A percentile compares a stretch with the other conserved stretches of the same genome.
Evolutionary conservation across 257 asterid genomes (phyloP).

Genomic region (Rauvolfia tetraphylla): DNA sequence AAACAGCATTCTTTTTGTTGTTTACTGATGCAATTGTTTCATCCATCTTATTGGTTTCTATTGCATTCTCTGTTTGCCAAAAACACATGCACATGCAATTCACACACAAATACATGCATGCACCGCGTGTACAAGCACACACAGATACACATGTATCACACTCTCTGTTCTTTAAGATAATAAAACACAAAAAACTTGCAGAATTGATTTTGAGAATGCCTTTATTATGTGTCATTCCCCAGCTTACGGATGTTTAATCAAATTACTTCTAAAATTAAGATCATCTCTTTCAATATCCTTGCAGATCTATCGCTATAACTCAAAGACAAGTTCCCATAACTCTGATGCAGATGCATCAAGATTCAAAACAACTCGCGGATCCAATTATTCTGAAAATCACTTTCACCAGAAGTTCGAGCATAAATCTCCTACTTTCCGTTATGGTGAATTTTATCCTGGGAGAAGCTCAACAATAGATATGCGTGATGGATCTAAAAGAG

Average conservation of each 20-base stretch:
- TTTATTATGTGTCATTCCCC: not conserved
- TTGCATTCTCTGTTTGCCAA: not conserved
- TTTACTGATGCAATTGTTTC: not conserved
- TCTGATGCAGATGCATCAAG: constrained; percentile 38
- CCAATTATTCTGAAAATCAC: constrained; percentile 43
- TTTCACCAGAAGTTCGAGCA: constrained; percentile 36
- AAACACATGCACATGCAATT: not conserved
- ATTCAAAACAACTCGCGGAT: constrained; percentile 30
- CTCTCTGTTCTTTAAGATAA: not conserved
- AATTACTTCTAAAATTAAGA: not conserved
- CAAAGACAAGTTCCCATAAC: constrained; percentile 37
- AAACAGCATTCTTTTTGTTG: not conserved
- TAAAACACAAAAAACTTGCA: too few species aligned
- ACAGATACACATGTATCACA: not conserved
- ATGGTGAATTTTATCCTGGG: constrained; percentile 38
- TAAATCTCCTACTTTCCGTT: constrained; percentile 31
- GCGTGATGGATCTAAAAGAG: constrained; percentile 40
- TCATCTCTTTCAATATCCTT: constrained; percentile 19
- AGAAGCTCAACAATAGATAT: constrained; percentile 37
- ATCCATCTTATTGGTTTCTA: not conserved
- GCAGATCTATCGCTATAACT: constrained; percentile 39
- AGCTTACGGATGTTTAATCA: not conserved
- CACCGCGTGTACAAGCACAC: too few species aligned
- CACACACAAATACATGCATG: not conserved
- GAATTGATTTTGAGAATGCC: not conserved